Evolutionary conservation across 192 early-diverging fungal genomes (phyloP).

Genomic region (Piromyces finnis): DNA sequence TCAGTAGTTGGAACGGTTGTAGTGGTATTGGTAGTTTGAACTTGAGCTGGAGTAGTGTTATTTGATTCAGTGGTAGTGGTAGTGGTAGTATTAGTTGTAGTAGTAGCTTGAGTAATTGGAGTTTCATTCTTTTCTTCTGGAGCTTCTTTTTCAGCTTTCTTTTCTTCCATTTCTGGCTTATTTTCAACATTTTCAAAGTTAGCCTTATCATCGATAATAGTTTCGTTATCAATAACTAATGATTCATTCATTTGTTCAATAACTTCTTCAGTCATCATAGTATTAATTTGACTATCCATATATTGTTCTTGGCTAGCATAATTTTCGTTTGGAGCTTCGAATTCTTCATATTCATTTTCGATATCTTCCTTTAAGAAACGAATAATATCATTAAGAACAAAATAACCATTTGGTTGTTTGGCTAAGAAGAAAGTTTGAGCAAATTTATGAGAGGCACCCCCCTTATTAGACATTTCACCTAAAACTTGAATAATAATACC

Average conservation of each 20-base stretch:
- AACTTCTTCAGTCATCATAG: not conserved
- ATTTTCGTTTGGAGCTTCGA: conserved; percentile 5
- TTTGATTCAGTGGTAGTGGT: not conserved
- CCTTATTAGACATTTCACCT: conserved; percentile 78
- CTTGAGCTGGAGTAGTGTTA: not conserved
- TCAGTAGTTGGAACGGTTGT: not conserved
- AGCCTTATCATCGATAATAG: conserved; percentile 6
- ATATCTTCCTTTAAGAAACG: conserved; percentile 83
- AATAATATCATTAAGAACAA: conserved; percentile 86
- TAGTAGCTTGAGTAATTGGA: not conserved
- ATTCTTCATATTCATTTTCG: conserved; percentile 29
- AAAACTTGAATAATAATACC: conserved; percentile 80
- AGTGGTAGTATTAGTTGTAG: not conserved
- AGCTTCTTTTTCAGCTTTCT: conserved; percentile 5
- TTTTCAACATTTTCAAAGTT: conserved; percentile 2
- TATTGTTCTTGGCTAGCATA: not conserved
- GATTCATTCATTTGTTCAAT: not conserved
- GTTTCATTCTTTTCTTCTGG: conserved; percentile 2
- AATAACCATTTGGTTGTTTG: conserved; percentile 76
- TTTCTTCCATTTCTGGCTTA: conserved; percentile 8
- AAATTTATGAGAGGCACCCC: conserved; percentile 63
- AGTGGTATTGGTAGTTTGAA: not conserved
- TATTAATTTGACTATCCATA: not conserved
- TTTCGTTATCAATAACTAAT: not conserved
- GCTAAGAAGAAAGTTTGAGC: conserved; percentile 83